Evolutionary conservation across 805 yeast species (phyloP).

Genomic region (Jamesozyma jinghongensis): DNA sequence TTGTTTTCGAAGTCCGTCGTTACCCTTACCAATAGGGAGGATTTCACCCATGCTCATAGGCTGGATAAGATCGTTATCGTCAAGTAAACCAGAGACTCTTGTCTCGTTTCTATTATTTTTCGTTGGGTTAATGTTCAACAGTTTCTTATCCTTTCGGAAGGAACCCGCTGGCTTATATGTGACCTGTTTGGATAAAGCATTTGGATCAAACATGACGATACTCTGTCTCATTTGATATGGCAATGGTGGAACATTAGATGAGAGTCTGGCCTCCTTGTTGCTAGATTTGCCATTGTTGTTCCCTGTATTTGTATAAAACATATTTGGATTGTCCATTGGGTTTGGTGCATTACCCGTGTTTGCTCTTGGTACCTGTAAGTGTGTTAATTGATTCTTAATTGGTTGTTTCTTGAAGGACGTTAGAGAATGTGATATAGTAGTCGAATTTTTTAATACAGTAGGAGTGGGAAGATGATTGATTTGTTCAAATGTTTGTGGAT

Average conservation of each 20-base stretch:
- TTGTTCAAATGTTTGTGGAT: slow-evolving; percentile 25
- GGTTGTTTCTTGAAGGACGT: slow-evolving; percentile 27
- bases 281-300: neutral
- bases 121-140: neutral
- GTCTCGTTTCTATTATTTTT: slow-evolving; percentile 10
- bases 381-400: slow-evolving; percentile 21
- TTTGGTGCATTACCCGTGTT: slow-evolving; percentile 27
- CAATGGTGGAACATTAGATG: slow-evolving; percentile 1
- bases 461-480: slow-evolving; percentile 34
- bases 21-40: slow-evolving; percentile 18
- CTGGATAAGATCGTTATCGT: slow-evolving; percentile 20
- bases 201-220: slow-evolving; percentile 71
- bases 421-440: slow-evolving; percentile 21
- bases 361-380: slow-evolving; percentile 7
- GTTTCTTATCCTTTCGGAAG: slow-evolving; percentile 27
- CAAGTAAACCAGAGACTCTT: slow-evolving; percentile 24
- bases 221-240: slow-evolving; percentile 55
- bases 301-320: slow-evolving; percentile 24
- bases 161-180: slow-evolving; percentile 67
- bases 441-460: slow-evolving; percentile 27
- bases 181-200: slow-evolving; percentile 43
- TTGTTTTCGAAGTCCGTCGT: slow-evolving; percentile 32
- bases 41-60: slow-evolving; percentile 24
- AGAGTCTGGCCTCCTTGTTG: neutral
- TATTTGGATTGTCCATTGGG: slow-evolving; percentile 37